Conservation (phyloP, 441 rosid species). For the Viola pubescens region DNA sequence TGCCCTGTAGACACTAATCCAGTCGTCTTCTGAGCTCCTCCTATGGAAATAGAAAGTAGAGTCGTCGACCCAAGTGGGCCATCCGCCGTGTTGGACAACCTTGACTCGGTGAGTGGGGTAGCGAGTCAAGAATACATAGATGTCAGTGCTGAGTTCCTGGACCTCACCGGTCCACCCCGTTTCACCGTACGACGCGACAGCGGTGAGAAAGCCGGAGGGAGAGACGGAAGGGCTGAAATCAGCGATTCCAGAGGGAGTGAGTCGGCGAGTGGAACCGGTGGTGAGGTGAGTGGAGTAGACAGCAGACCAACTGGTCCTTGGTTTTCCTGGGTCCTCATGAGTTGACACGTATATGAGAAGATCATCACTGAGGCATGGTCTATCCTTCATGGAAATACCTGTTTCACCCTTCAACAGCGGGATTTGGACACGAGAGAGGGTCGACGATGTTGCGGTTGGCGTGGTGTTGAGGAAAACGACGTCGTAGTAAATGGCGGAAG, state of each 20-base stretch:
- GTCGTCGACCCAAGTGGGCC: conserved; percentile 93
- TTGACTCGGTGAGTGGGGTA: conserved; percentile 66
- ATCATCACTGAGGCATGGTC: conserved; percentile 52
- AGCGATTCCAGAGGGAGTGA: conserved; percentile 61
- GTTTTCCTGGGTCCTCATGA: conserved; percentile 56
- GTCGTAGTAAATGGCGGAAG: conserved; percentile 55
- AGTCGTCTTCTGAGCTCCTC: conserved; percentile 50
- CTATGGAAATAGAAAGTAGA: conserved; percentile 63
- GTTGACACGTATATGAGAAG: conserved; percentile 65
- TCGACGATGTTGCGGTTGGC: conserved; percentile 20
- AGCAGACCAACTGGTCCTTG: conserved; percentile 73
- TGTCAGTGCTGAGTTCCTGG: conserved; percentile 63
- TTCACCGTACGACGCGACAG: conserved; percentile 71
- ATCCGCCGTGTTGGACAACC: conserved; percentile 76
- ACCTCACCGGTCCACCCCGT: conserved; percentile 75
- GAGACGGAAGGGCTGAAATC: conserved; percentile 84
- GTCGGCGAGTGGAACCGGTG: conserved; percentile 60
- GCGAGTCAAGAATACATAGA: conserved; percentile 58
- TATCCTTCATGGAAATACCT: conserved; percentile 64
- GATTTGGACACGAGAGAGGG: conserved; percentile 37
- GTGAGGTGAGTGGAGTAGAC: conserved; percentile 62
- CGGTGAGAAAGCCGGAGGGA: conserved; percentile 67
- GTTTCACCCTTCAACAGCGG: conserved; percentile 36
- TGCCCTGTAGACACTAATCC: conserved; percentile 73
- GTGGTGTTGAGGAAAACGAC: conserved; percentile 21